These are phyloP conservation scores for Salicornia ramosissima DNA, from an alignment of 148 eudicot genomes.

Conservation along the genomic window DNA sequence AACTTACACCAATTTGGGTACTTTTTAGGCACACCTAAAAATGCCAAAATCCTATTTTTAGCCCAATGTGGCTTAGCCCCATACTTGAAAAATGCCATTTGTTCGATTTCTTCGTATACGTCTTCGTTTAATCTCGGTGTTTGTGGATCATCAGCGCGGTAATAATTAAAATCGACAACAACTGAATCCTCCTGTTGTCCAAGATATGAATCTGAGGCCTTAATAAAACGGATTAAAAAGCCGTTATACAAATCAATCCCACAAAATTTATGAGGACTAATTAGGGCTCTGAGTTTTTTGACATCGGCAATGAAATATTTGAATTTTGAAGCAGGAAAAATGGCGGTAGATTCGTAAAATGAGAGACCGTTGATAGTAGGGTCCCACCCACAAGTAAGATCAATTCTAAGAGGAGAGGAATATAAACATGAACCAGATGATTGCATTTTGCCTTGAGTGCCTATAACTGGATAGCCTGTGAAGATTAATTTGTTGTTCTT, in stretches of 20 bases:
- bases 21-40: constrained; percentile 42
- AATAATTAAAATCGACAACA: constrained; percentile 63
- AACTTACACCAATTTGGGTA: constrained; percentile 46
- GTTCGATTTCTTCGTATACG: constrained; percentile 67
- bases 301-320: constrained; percentile 49
- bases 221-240: constrained; percentile 53
- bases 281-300: constrained; percentile 46
- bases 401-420: constrained; percentile 33
- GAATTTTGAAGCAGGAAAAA: constrained; percentile 48
- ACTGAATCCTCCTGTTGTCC: constrained; percentile 61
- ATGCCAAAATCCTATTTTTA: constrained; percentile 60
- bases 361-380: constrained; percentile 59
- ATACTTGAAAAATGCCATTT: constrained; percentile 75
- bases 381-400: constrained; percentile 69
- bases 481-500: constrained; percentile 56
- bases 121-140: constrained; percentile 63
- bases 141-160: constrained; percentile 46
- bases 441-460: constrained; percentile 66
- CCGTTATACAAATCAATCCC: constrained; percentile 69
- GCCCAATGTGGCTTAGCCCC: constrained; percentile 87
- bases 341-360: constrained; percentile 66
- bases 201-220: constrained; percentile 51
- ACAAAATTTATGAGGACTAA: constrained; percentile 45
- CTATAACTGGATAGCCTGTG: constrained; percentile 76
- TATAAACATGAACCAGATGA: constrained; percentile 77